Evolutionary conservation across 345 rosid genomes (phyloP).

Genomic region (Syzygium oleosum): DNA sequence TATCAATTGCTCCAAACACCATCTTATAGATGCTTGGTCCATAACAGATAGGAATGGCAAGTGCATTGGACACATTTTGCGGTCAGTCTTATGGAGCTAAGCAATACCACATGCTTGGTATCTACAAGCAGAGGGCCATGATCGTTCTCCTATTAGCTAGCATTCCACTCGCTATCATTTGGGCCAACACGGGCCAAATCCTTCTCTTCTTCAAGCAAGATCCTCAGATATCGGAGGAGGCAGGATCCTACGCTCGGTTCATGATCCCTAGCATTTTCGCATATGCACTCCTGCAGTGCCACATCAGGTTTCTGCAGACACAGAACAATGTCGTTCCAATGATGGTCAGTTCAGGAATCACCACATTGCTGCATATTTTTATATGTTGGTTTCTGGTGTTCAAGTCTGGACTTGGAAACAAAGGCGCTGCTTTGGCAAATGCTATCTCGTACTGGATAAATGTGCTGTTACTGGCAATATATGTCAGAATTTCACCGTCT

Average conservation of each 20-base stretch:
- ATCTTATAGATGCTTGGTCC: not conserved
- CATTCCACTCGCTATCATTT: slow-evolving; percentile 7
- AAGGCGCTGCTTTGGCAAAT: slow-evolving; percentile 43
- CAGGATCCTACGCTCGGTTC: not conserved
- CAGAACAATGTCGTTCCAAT: slow-evolving; percentile 44
- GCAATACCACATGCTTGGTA: slow-evolving; percentile 13
- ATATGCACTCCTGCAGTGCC: not conserved
- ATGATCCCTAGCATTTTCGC: not conserved
- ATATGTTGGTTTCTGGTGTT: slow-evolving; percentile 39
- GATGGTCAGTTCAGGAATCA: slow-evolving; percentile 30
- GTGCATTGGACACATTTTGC: not conserved
- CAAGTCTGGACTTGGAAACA: slow-evolving; percentile 30
- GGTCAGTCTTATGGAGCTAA: not conserved
- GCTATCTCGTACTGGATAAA: slow-evolving; percentile 7
- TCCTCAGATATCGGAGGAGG: not conserved
- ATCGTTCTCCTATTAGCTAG: slow-evolving; percentile 10
- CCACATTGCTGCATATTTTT: slow-evolving; percentile 29
- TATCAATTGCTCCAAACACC: not conserved
- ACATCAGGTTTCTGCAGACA: slow-evolving; percentile 30
- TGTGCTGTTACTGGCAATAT: not conserved
- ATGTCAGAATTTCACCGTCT: not conserved
- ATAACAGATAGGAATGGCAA: slow-evolving; percentile 16
- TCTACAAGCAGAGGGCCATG: slow-evolving; percentile 19
- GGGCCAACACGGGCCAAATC: not conserved
- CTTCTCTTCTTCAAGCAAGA: not conserved